Evolutionary conservation across 2,329 filamentous ascomycete genomes (phyloP).

Genomic region (Rugonectria rugulosa): DNA sequence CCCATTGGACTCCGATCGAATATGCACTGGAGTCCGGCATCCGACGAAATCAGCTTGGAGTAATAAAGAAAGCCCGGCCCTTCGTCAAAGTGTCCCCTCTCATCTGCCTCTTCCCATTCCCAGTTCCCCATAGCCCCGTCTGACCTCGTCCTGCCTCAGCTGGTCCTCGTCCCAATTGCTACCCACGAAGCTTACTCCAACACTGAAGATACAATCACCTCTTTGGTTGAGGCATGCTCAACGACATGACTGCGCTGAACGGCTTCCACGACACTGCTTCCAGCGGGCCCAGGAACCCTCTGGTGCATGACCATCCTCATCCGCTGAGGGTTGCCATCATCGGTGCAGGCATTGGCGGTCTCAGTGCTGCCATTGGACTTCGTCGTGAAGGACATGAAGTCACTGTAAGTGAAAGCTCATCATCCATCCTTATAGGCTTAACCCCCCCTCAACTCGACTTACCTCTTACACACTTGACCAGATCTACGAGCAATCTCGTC

Average conservation of each 20-base stretch:
- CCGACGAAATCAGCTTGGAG: background rate
- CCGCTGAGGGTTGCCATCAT: conserved; percentile 23
- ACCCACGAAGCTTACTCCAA: background rate
- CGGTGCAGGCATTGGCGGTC: conserved; percentile 54
- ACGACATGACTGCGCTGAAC: conserved; percentile 12
- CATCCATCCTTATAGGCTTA: background rate
- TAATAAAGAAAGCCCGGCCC: conserved; percentile 8
- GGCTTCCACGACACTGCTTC: conserved; percentile 13
- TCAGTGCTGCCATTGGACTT: conserved; percentile 57
- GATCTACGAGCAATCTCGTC: conserved; percentile 63
- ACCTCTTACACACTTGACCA: conserved; percentile 45
- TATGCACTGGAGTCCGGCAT: conserved; percentile 2
- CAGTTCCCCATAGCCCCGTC: background rate
- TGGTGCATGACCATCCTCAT: conserved; percentile 20
- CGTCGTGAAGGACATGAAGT: conserved; percentile 57
- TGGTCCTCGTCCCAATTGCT: background rate
- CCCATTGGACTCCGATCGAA: background rate
- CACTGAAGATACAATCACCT: background rate
- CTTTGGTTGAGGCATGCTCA: background rate
- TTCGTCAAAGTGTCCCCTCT: background rate
- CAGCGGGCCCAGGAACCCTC: conserved; percentile 14
- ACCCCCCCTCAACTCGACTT: background rate
- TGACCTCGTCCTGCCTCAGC: background rate
- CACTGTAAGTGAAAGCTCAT: conserved; percentile 27
- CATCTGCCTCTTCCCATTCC: background rate